Evolutionary conservation across 352 stramenopile species (phyloP), one percentile per base, ranked within the genome.

Genomic region (Plasmopara viticola): DNA sequence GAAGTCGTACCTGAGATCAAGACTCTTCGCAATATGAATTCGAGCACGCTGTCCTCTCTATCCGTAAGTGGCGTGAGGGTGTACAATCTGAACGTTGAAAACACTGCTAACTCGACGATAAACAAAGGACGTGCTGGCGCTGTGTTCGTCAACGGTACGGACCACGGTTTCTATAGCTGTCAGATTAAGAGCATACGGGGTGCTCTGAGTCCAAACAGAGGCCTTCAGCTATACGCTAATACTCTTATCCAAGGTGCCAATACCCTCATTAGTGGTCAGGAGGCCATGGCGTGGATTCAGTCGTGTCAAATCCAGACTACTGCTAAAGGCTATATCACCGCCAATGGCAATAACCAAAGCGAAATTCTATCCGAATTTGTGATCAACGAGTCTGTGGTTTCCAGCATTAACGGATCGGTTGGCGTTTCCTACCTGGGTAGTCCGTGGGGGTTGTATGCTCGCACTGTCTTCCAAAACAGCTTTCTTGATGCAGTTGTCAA

Each of bases 291-390:
- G n/a, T n/a, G n/a, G n/a, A n/a, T n/a, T n/a, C n/a, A n/a, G n/a
- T n/a, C n/a, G n/a, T n/a, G n/a, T n/a, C 49, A 64, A 38, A 64
- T 68, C 9, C 51, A 64, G 44, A 64, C 48, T 9, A 55, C 64
- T 20, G 60, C 48, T 17, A 47, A 48, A n/a, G 55, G 60, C 41
- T 64, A 42, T 18, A 68, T 64, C 29, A 55, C 60, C 46, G 60
- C 60, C 18, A 64, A 48, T 30, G 60, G 55, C n/a, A 34, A 34
- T 9, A 34, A 34, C 9, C 30, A 34, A 34, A 34, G 30, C 30
- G 30, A 34, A 34, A 9, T n/a, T 34, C 30, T 9, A 34, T 34
- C 30, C 9, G 30, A 34, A 9, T 34, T 34, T 34, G 30, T 34
- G 30, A 34, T 34, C 30, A 34, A 34, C 30, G 9, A 34, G 5